Percentiles rank a stretch among this genome's conserved stretches.
These are phyloP conservation scores for Ogataea corticis DNA, from an alignment of 805 yeast genomes.

Conservation along the genomic window DNA sequence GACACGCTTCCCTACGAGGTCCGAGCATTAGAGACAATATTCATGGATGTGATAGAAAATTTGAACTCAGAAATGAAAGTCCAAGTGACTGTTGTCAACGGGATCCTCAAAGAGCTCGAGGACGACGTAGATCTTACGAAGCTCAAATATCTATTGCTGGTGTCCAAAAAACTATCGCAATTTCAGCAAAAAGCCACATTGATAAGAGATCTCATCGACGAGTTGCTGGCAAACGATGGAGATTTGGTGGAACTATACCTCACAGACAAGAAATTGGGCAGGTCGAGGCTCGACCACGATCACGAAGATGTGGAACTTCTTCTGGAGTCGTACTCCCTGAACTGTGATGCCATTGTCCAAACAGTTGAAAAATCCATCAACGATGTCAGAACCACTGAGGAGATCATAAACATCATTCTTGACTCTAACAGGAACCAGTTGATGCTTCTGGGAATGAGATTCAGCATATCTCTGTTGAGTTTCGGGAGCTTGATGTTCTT, in stretches of 20 bases:
- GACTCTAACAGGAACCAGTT: constrained; percentile 93
- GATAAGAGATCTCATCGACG: constrained; percentile 82
- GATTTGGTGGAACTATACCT: constrained; percentile 79
- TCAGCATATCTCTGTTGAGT: constrained; percentile 80
- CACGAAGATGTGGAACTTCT: constrained; percentile 89
- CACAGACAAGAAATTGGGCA: constrained; percentile 54
- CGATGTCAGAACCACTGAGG: constrained; percentile 92
- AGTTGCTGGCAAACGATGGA: constrained; percentile 83
- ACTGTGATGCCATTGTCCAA: constrained; percentile 93
- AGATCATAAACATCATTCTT: constrained; percentile 86
- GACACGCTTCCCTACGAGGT: constrained; percentile 76
- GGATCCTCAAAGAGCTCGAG: constrained; percentile 76
- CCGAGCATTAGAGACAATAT: constrained; percentile 84
- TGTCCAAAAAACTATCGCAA: constrained; percentile 79
- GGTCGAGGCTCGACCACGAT: constrained; percentile 53
- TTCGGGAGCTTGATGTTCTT: constrained; percentile 78
- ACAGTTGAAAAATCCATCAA: constrained; percentile 72
- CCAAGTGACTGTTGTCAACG: constrained; percentile 72
- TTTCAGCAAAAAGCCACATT: constrained; percentile 82
- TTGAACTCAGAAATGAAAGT: constrained; percentile 85
- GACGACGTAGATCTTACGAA: constrained; percentile 77
- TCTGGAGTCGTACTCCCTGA: constrained; percentile 86
- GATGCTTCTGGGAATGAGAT: constrained; percentile 82
- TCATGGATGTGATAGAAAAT: constrained; percentile 76
- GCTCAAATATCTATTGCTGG: constrained; percentile 74